Evolutionary conservation across 1,284 basidiomycete genomes (phyloP).

Genomic region (Neonothopanus nambi): DNA sequence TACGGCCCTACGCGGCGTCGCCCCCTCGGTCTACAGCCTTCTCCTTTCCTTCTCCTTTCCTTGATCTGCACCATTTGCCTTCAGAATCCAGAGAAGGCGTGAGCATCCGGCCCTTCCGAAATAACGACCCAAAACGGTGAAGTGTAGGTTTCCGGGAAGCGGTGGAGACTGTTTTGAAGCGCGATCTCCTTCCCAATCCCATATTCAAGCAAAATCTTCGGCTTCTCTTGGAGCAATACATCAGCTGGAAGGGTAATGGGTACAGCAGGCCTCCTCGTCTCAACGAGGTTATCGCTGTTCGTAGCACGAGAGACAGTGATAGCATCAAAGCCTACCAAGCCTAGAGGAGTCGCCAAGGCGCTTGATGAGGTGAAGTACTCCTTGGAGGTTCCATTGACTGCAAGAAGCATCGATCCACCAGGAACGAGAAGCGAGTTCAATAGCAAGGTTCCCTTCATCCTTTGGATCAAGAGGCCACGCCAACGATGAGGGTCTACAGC

Average conservation of each 20-base stretch:
- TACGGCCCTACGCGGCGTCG: constrained; percentile 74
- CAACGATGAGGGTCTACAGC: no score
- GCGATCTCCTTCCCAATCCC: neutral
- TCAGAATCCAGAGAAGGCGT: neutral
- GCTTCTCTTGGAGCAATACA: no score
- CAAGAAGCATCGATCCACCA: neutral
- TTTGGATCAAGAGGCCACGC: neutral
- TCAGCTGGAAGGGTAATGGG: no score
- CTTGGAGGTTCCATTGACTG: no score
- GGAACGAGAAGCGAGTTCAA: neutral
- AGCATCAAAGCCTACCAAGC: neutral
- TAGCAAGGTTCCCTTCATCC: neutral
- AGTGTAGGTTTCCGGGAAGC: neutral
- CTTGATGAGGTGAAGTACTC: no score
- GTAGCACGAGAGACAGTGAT: no score
- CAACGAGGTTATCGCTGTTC: no score
- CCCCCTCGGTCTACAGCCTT: constrained; percentile 85
- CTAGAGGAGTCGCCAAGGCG: neutral
- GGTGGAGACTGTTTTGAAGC: neutral
- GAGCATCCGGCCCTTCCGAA: no score
- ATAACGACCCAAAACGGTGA: no score
- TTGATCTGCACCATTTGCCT: constrained; percentile 67
- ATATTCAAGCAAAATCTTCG: no score
- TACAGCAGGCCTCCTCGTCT: no score
- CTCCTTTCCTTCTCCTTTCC: constrained; percentile 98